A percentile compares a stretch with the other conserved stretches of the same genome.
Conservation (phyloP, 306 rosid genomes). For the Dalbergia oliveri region DNA sequence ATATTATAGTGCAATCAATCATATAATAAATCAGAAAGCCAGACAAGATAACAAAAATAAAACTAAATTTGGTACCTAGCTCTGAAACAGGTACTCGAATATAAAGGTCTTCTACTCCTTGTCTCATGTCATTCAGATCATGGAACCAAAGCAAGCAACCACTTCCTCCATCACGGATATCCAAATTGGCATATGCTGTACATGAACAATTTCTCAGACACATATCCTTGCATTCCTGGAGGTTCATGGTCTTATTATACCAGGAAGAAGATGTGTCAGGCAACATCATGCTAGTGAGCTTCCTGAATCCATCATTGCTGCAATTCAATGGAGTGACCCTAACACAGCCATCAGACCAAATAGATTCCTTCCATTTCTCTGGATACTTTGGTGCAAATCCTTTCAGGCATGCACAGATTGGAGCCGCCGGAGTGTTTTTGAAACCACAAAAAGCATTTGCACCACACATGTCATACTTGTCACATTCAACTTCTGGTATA, state of each 20-base stretch:
- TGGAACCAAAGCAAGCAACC: slow-evolving; percentile 64
- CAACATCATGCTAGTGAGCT: neutral
- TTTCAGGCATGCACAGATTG: slow-evolving; percentile 40
- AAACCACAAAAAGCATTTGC: slow-evolving; percentile 41
- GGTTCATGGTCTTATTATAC: slow-evolving; percentile 44
- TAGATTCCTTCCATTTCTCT: slow-evolving; percentile 35
- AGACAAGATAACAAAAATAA: neutral
- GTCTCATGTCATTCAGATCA: slow-evolving; percentile 43
- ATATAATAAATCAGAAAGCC: slow-evolving; percentile 2
- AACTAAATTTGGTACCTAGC: slow-evolving; percentile 32
- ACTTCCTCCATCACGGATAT: slow-evolving; percentile 45
- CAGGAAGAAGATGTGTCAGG: slow-evolving; percentile 46
- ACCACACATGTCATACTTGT: slow-evolving; percentile 46
- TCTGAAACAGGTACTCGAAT: slow-evolving; percentile 50
- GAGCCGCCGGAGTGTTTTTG: neutral
- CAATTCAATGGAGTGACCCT: slow-evolving; percentile 28
- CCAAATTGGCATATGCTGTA: slow-evolving; percentile 51
- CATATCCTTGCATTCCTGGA: slow-evolving; percentile 40
- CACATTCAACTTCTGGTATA: slow-evolving; percentile 39
- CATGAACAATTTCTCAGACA: slow-evolving; percentile 52
- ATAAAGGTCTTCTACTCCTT: slow-evolving; percentile 54
- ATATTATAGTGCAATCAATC: neutral
- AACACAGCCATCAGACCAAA: slow-evolving; percentile 50
- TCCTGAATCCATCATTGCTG: slow-evolving; percentile 33
- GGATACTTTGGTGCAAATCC: slow-evolving; percentile 45